phyloP scores from a whole-genome alignment of 805 yeast species.

The Blastobotrys chiropterorum region DNA sequence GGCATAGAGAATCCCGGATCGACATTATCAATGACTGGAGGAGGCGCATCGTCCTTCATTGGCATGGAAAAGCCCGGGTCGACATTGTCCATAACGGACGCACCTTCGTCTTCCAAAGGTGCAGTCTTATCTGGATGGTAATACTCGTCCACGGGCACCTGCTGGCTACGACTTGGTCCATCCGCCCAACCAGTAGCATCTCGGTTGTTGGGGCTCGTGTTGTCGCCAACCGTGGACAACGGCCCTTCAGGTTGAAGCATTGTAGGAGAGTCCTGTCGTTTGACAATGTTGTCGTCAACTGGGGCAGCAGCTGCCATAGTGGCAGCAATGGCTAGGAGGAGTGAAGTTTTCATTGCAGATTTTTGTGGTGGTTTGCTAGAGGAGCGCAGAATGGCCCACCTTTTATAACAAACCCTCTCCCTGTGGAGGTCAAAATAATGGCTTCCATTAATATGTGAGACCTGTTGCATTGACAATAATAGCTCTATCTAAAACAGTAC shows the following conservation, averaged over 20 bases:
- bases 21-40: background rate
- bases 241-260: background rate
- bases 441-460: background rate
- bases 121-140: background rate
- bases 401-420: too few relatives aligned
- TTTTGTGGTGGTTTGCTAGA: too few relatives aligned
- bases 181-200: background rate
- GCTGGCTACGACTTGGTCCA: background rate
- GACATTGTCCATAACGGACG: background rate
- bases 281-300: background rate
- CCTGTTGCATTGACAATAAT: background rate
- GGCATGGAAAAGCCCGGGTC: background rate
- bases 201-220: background rate
- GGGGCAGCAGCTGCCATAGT: background rate
- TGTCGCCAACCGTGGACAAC: background rate
- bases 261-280: background rate
- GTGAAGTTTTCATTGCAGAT: background rate
- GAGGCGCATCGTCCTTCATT: background rate
- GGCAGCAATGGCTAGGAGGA: background rate
- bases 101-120: background rate
- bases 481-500: background rate
- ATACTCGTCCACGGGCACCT: background rate
- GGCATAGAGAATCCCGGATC: background rate
- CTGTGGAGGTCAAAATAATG: too few relatives aligned
- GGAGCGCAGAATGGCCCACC: too few relatives aligned